These are phyloP conservation scores for Eimeria sp. DNA, from an alignment of 169 alveolate genomes.

Conservation along the genomic window DNA sequence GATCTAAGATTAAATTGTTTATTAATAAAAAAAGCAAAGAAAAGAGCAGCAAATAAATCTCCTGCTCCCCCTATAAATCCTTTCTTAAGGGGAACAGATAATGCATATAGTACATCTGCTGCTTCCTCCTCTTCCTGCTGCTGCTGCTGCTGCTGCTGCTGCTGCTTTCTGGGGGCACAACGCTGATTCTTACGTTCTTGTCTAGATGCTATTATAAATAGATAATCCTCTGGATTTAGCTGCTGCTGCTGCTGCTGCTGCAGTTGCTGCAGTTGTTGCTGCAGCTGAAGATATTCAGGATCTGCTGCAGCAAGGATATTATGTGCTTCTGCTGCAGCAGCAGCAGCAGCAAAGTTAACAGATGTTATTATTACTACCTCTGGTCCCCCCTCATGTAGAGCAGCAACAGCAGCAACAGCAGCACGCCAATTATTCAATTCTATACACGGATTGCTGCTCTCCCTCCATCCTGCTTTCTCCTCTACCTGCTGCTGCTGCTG, in stretches of 20 bases:
- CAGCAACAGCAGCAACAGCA: neutral
- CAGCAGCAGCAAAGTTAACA: too few relatives aligned
- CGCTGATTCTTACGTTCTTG: constrained; percentile 14
- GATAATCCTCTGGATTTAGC: neutral
- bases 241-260: too few relatives aligned
- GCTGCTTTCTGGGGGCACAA: neutral
- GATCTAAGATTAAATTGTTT: neutral
- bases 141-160: neutral
- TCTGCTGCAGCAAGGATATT: neutral
- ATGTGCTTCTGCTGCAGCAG: neutral
- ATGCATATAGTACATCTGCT: neutral
- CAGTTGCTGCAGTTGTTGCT: too few relatives aligned
- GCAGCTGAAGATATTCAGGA: neutral
- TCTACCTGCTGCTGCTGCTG: constrained; percentile 7
- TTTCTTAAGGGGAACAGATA: neutral
- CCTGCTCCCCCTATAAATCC: constrained; percentile 34
- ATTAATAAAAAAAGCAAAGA: neutral
- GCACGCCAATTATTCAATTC: neutral
- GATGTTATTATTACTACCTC: constrained; percentile 67
- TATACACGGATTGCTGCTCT: neutral
- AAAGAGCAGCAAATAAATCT: constrained; percentile 6
- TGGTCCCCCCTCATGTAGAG: constrained; percentile 71
- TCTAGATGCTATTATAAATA: constrained; percentile 12
- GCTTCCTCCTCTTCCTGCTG: constrained; percentile 1
- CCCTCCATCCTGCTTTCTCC: constrained; percentile 30